Conservation (phyloP, 2,329 filamentous ascomycete species). For the Penicillium sp. region DNA sequence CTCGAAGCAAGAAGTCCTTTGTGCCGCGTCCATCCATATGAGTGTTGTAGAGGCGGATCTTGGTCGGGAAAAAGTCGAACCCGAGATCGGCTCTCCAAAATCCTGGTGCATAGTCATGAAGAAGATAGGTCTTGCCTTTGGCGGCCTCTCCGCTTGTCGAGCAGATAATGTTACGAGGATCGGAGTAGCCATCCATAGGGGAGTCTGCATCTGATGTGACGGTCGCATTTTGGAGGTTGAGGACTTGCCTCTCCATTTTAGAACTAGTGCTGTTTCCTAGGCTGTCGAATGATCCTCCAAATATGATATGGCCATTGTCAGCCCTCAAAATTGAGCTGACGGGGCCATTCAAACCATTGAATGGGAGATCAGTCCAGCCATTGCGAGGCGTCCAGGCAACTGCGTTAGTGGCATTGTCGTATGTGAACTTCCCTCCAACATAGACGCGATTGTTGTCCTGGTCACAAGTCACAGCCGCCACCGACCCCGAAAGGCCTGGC, state of each 20-base stretch:
- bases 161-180: slow-evolving; percentile 82
- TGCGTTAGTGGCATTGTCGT: slow-evolving; percentile 81
- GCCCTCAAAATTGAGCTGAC: slow-evolving; percentile 81
- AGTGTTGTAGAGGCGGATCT: slow-evolving; percentile 85
- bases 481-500: slow-evolving; percentile 76
- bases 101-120: slow-evolving; percentile 71
- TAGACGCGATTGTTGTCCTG: slow-evolving; percentile 75
- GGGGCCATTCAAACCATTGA: slow-evolving; percentile 91
- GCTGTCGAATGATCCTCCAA: slow-evolving; percentile 86
- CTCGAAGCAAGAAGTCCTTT: slow-evolving; percentile 81
- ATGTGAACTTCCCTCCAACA: slow-evolving; percentile 81
- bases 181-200: slow-evolving; percentile 64
- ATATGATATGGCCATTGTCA: slow-evolving; percentile 80
- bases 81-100: slow-evolving; percentile 80
- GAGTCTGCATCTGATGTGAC: slow-evolving; percentile 65
- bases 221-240: slow-evolving; percentile 79
- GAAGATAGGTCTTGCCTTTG: slow-evolving; percentile 76
- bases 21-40: slow-evolving; percentile 80
- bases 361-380: slow-evolving; percentile 78
- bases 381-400: slow-evolving; percentile 71
- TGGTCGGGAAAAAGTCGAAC: slow-evolving; percentile 84
- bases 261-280: slow-evolving; percentile 72
- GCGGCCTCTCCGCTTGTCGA: slow-evolving; percentile 66
- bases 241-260: slow-evolving; percentile 64
- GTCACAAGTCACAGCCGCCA: slow-evolving; percentile 82